Base-by-base conservation (phyloP, 768 basidiomycete genomes). In the Macrolepiota fuliginosa region DNA sequence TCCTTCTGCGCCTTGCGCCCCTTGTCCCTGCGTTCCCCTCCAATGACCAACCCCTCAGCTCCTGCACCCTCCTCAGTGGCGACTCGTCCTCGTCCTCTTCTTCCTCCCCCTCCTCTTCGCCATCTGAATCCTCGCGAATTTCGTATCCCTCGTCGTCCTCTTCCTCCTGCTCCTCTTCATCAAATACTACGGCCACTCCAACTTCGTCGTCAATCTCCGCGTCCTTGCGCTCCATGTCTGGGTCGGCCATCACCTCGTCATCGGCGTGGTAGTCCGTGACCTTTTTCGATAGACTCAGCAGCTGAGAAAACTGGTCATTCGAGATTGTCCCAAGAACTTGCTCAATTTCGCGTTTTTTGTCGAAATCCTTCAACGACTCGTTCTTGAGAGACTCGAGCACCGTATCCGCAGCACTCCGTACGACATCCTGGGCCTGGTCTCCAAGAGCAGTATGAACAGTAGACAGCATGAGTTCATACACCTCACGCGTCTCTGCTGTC, bases 131-230 rank as follows among this genome's bases (percentile, higher is more conserved):
- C 0, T 94, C 91, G 10, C 84, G 81, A 56, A 98, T 84, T 71
- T 97, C 96, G 66, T 81, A 98, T 0, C 88, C 91, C 65, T 92
- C 92, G 0, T 92, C 93, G 19, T 96, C 93, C 1, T 96, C 94
- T 3, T 92, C 94, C 24, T 97, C 95, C 68, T 94, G 88, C 65
- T 97, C 96, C 62, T 98, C 97, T 69, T 98, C 96, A 65, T 98
- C 96, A 62, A 98, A 98, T 4, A 98, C 90, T 7, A 99, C 96
- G 0, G 96, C 96, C 1, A 99, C 96, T n/a, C 96, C 96, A 47
- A 92, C 87, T 67, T 96, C 95, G 62, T 95, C 95, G 65, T 98
- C 96, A 67, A 98, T 94, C 73, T 91, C 94, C 2, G 87, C 92
- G 61, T 92, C 92, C 72, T 90, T 88, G 51, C 83, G 79, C 70